Conservation (phyloP, 208 protist genomes). For the Trichomonas vaginalis region DNA sequence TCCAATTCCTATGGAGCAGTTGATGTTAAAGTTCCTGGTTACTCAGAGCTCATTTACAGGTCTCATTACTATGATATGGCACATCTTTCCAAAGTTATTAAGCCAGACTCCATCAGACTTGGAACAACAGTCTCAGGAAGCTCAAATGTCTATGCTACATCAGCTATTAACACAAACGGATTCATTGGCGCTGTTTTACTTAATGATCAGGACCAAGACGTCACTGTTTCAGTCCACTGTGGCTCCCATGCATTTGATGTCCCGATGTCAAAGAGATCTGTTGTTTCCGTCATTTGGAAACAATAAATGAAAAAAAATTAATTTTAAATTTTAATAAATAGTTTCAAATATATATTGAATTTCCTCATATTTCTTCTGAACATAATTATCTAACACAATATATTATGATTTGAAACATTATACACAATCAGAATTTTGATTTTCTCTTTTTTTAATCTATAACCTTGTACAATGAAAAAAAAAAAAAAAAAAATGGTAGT, state of each 20-base stretch:
- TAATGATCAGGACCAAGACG: background rate
- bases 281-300: background rate
- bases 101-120: background rate
- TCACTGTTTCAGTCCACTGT: background rate
- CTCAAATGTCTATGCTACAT: background rate
- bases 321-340: too few species aligned
- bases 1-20: background rate
- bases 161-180: background rate
- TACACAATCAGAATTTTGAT: too few species aligned
- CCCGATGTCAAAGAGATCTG: background rate
- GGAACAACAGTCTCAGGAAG: background rate
- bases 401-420: too few species aligned
- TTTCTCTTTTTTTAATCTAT: too few species aligned
- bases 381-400: too few species aligned
- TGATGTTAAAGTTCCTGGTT: background rate
- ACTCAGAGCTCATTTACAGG: background rate
- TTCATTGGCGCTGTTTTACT: background rate
- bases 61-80: background rate
- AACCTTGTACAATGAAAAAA: too few species aligned
- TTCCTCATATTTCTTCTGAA: too few species aligned
- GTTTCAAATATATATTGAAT: too few species aligned
- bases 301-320: too few species aligned
- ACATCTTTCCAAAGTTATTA: background rate
- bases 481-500: too few species aligned
- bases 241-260: background rate